These are phyloP conservation scores for Colletotrichum orchidophilum DNA, from an alignment of 2,329 filamentous ascomycete genomes.

Conservation along the genomic window DNA sequence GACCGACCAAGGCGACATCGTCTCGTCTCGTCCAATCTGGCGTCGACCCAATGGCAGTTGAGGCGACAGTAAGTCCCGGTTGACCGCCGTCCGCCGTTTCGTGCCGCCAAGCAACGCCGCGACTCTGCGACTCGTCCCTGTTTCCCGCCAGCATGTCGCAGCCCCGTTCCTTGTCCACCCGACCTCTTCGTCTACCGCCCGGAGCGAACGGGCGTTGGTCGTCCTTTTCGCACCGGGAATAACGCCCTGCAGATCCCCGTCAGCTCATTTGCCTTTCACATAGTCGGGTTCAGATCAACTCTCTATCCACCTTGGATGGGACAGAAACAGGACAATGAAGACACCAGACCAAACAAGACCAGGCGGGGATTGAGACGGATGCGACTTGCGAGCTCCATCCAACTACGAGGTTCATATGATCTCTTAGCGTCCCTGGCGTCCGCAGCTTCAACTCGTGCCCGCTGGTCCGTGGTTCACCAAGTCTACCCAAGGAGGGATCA, in stretches of 20 bases:
- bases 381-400: background rate
- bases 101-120: background rate
- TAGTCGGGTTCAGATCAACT: background rate
- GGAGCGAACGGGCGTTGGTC: constrained; percentile 10
- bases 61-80: background rate
- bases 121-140: constrained; percentile 7
- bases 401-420: background rate
- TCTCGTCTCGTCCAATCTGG: constrained; percentile 12
- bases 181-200: constrained; percentile 6
- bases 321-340: background rate
- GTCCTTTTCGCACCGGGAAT: constrained; percentile 11
- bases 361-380: background rate
- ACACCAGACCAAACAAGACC: background rate
- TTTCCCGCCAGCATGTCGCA: background rate
- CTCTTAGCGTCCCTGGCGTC: background rate
- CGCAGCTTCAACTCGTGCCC: background rate
- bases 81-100: background rate
- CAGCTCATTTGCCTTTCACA: background rate
- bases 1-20: constrained; percentile 12
- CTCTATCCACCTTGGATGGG: constrained; percentile 4
- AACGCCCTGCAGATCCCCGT: constrained; percentile 12
- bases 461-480: background rate
- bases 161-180: background rate
- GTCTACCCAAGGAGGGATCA: background rate
- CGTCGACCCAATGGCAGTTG: background rate